Conservation (phyloP, 805 yeast genomes). For the Vanderwaltozyma verrucispora region DNA sequence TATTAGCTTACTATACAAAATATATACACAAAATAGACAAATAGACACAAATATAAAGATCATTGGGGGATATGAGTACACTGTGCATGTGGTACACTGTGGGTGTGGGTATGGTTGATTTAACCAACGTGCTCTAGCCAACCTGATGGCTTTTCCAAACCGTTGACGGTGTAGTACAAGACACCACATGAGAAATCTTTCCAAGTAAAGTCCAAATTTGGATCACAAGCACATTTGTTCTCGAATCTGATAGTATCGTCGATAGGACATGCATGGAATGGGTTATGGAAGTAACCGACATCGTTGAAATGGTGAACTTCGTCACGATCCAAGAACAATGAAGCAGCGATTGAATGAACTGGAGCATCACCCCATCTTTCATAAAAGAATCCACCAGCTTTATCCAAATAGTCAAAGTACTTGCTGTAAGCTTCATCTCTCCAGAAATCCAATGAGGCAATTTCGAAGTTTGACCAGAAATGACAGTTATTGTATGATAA, state of each 20-base stretch:
- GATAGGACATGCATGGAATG: conserved; percentile 68
- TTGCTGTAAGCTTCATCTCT: conserved; percentile 57
- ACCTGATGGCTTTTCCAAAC: conserved; percentile 45
- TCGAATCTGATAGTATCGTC: conserved; percentile 44
- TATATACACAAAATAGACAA: no score
- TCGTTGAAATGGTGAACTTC: conserved; percentile 69
- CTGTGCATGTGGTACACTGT: no score
- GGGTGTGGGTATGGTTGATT: conserved; percentile 8
- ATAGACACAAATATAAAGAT: no score
- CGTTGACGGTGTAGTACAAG: conserved; percentile 44
- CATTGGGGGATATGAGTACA: no score
- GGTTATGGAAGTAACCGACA: conserved; percentile 71
- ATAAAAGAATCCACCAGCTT: conserved; percentile 74
- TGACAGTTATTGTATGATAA: conserved; percentile 76
- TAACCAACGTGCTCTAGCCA: conserved; percentile 38
- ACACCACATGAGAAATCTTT: conserved; percentile 59
- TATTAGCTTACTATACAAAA: no score
- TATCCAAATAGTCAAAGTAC: conserved; percentile 59
- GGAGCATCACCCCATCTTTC: conserved; percentile 94
- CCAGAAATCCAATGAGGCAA: conserved; percentile 67
- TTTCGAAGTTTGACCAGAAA: conserved; percentile 82
- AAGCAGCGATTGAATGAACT: conserved; percentile 70
- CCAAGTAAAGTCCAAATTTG: conserved; percentile 66
- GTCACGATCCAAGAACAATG: conserved; percentile 55
- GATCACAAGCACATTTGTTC: conserved; percentile 65